Evolutionary conservation across 805 yeast genomes (phyloP).

Genomic region (Candida parachauliodes): DNA sequence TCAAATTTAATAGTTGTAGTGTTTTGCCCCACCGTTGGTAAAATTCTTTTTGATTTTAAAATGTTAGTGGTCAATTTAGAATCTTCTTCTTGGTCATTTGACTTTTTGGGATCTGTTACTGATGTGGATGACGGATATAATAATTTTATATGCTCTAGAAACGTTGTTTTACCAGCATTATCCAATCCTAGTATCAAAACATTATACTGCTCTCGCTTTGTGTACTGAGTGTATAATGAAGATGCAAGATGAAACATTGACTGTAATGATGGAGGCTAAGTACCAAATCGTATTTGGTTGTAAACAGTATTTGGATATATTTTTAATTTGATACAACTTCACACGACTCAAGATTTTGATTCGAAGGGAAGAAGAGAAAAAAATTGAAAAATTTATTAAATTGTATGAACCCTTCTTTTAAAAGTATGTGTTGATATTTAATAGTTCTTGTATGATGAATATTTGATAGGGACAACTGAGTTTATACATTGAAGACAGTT

Average conservation of each 20-base stretch:
- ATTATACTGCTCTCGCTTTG: conserved; percentile 44
- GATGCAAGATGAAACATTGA: conserved; percentile 46
- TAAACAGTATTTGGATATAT: too few species aligned
- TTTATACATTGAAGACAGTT: conserved; percentile 19
- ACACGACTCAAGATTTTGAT: background rate
- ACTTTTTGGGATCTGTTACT: conserved; percentile 14
- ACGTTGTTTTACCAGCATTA: conserved; percentile 88
- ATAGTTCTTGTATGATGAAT: conserved; percentile 14
- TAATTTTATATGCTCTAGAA: conserved; percentile 38
- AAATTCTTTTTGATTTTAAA: conserved; percentile 52
- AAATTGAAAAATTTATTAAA: too few species aligned
- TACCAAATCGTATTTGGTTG: too few species aligned
- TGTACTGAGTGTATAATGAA: conserved; percentile 42
- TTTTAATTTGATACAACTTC: too few species aligned
- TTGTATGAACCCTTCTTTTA: too few species aligned
- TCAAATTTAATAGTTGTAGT: conserved; percentile 42
- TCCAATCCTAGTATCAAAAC: conserved; percentile 81
- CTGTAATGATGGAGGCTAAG: too few species aligned
- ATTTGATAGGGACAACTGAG: conserved; percentile 29
- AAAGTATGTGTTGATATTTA: too few species aligned
- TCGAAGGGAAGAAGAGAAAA: background rate
- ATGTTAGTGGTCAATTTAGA: conserved; percentile 18
- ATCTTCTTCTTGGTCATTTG: background rate
- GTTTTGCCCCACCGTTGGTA: conserved; percentile 96
- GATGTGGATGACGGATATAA: conserved; percentile 27